Evolutionary conservation across 352 stramenopile species (phyloP).

Genomic region (Phytophthora pisi): DNA sequence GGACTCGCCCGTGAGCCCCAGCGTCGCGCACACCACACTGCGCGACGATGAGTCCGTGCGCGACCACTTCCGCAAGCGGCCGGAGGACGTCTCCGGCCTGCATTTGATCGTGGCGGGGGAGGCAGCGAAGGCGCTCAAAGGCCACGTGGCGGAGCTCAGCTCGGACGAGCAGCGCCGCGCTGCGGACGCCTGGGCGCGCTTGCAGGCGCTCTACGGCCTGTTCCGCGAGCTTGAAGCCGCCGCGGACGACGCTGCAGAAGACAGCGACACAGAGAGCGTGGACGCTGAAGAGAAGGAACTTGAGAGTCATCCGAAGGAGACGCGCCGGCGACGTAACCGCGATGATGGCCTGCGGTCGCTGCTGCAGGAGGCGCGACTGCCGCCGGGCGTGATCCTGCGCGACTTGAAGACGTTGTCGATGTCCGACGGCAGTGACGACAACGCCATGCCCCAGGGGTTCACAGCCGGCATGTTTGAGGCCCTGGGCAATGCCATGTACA

Average conservation of each 20-base stretch:
- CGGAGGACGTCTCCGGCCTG: constrained; percentile 38
- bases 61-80: constrained; percentile 33
- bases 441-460: constrained; percentile 69
- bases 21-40: constrained; percentile 56
- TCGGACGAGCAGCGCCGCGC: constrained; percentile 56
- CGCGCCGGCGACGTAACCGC: constrained; percentile 14
- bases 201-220: constrained; percentile 65
- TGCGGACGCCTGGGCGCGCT: constrained; percentile 56
- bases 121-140: constrained; percentile 1
- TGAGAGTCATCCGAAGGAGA: not conserved
- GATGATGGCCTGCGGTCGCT: constrained; percentile 61
- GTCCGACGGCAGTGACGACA: constrained; percentile 23
- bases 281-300: not conserved
- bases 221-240: constrained; percentile 51
- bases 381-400: constrained; percentile 48
- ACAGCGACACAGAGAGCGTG: constrained; percentile 32
- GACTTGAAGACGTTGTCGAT: constrained; percentile 58
- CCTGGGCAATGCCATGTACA: constrained; percentile 71
- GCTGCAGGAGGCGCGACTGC: constrained; percentile 45
- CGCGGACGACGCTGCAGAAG: constrained; percentile 22
- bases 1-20: constrained; percentile 28
- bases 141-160: constrained; percentile 39
- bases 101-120: constrained; percentile 24
- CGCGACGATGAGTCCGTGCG: constrained; percentile 33
- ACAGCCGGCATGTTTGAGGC: constrained; percentile 70